Conservation (phyloP, 805 yeast species). For the Yarrowia bubula region DNA sequence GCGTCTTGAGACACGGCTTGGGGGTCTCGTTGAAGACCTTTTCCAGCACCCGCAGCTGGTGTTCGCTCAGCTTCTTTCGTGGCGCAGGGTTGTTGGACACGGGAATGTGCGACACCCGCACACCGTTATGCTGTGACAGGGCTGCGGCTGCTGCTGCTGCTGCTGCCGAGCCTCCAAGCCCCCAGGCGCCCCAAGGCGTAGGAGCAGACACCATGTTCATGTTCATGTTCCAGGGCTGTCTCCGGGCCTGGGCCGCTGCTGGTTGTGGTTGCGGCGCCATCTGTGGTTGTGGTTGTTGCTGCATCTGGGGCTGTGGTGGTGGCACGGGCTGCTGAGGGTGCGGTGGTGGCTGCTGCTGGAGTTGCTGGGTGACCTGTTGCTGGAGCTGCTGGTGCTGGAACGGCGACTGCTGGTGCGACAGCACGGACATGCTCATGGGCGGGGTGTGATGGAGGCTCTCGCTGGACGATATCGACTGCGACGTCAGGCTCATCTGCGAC, state of each 20-base stretch:
- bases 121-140: conserved; percentile 25
- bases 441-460: conserved; percentile 20
- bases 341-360: neutral
- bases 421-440: conserved; percentile 4
- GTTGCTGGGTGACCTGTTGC: conserved; percentile 19
- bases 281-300: conserved; percentile 7
- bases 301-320: conserved; percentile 9
- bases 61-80: conserved; percentile 37
- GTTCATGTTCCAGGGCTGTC: conserved; percentile 17
- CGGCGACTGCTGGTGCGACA: conserved; percentile 25
- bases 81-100: conserved; percentile 27
- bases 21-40: conserved; percentile 68
- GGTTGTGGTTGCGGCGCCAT: neutral
- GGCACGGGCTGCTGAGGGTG: conserved; percentile 7
- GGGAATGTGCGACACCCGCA: conserved; percentile 25
- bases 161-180: neutral
- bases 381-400: conserved; percentile 22
- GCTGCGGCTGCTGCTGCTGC: conserved; percentile 25
- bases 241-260: neutral
- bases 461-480: conserved; percentile 24
- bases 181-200: conserved; percentile 20
- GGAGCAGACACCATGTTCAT: conserved; percentile 15
- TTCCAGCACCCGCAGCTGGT: conserved; percentile 54
- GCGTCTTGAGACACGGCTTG: conserved; percentile 68
- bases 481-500: conserved; percentile 24